These are phyloP conservation scores for Lepidium aucheri DNA, from an alignment of 345 rosid genomes.

Conservation along the genomic window DNA sequence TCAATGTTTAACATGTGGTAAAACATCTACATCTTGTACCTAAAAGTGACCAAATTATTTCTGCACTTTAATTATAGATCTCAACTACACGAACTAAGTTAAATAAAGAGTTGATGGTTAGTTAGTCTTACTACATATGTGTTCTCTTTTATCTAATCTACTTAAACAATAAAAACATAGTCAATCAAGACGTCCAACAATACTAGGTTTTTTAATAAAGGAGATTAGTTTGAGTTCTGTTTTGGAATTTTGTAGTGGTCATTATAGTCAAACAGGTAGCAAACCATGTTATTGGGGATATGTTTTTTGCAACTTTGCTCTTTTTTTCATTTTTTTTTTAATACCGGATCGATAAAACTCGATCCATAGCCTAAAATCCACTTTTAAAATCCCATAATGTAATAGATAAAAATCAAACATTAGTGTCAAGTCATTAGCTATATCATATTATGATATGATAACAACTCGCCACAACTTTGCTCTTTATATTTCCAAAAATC, in stretches of 20 bases:
- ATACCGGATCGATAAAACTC: no score
- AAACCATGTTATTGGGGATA: background rate
- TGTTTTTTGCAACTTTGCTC: background rate
- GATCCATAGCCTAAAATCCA: no score
- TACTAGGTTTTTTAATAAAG: background rate
- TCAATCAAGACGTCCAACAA: background rate
- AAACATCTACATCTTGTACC: conserved; percentile 24
- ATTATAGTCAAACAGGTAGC: background rate
- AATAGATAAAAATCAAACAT: no score
- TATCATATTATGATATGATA: no score
- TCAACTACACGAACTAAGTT: background rate
- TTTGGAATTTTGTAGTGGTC: background rate
- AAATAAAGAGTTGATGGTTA: conserved; percentile 9
- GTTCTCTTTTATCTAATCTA: background rate
- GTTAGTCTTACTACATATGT: background rate
- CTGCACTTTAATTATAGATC: background rate
- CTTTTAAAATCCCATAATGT: no score
- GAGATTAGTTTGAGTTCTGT: background rate
- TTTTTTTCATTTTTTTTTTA: no score
- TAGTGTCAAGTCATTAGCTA: no score
- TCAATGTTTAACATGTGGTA: conserved; percentile 27
- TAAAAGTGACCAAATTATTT: conserved; percentile 14
- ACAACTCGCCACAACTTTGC: no score
- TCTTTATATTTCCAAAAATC: no score
- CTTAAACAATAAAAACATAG: background rate